Percentiles rank a stretch among this genome's conserved stretches.
Evolutionary conservation across 163 green algal species (phyloP).

Genomic region (Coccomyxa subellipsoidea): DNA sequence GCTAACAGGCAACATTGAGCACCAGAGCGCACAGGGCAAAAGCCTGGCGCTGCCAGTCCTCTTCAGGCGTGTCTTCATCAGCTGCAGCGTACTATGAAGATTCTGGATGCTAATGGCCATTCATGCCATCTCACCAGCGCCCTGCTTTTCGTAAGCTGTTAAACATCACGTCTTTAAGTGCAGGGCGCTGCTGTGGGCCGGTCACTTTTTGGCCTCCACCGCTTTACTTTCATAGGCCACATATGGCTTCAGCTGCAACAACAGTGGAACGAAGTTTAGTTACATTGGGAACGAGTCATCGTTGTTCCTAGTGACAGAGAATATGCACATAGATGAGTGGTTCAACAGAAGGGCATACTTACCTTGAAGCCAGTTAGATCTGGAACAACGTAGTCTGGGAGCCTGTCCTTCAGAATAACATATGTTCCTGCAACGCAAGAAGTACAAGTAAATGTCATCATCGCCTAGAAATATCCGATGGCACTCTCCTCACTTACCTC

Average conservation of each 20-base stretch:
- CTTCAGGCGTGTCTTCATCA: too few species aligned
- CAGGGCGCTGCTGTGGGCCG: not conserved
- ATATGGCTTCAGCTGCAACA: slow-evolving; percentile 53
- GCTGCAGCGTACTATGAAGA: too few species aligned
- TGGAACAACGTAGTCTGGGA: slow-evolving; percentile 59
- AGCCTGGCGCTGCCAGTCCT: too few species aligned
- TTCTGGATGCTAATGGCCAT: too few species aligned
- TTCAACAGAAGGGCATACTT: slow-evolving; percentile 14
- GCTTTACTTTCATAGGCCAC: slow-evolving; percentile 21
- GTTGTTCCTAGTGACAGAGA: not conserved
- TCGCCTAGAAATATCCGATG: not conserved
- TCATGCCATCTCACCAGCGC: too few species aligned
- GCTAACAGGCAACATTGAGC: too few species aligned
- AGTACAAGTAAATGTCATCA: not conserved
- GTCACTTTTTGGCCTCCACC: not conserved
- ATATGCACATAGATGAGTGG: not conserved
- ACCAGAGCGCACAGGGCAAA: too few species aligned
- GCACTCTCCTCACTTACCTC: too few species aligned
- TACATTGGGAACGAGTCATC: not conserved
- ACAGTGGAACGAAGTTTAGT: not conserved
- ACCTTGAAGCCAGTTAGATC: slow-evolving; percentile 50
- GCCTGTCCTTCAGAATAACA: slow-evolving; percentile 30
- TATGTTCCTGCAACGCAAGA: slow-evolving; percentile 33
- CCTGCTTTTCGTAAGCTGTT: too few species aligned
- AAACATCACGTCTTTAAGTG: too few species aligned